phyloP scores from a whole-genome alignment of 192 early-diverging fungal species.

The Powellomyces hirtus region DNA sequence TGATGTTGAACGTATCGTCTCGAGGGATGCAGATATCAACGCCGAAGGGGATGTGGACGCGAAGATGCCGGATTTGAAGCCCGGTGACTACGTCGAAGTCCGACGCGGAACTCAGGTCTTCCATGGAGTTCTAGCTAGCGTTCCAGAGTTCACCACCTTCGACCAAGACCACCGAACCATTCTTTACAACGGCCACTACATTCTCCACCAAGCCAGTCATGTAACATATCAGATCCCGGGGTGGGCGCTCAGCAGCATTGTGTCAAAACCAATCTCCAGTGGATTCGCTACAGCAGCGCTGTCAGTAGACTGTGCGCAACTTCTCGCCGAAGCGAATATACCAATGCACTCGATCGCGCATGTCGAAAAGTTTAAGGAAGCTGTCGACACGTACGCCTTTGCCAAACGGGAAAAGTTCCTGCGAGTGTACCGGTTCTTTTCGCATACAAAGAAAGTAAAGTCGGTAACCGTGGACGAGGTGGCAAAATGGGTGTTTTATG shows the following conservation, averaged over 20 bases:
- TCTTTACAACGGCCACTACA: conserved; percentile 27
- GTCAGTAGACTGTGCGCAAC: conserved; percentile 4
- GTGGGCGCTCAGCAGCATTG: conserved; percentile 25
- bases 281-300: conserved; percentile 15
- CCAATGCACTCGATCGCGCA: conserved; percentile 17
- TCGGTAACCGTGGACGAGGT: conserved; percentile 26
- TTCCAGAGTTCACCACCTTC: neutral
- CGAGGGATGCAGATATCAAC: too few species aligned
- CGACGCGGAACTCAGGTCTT: conserved; percentile 10
- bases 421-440: conserved; percentile 15
- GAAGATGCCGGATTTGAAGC: conserved; percentile 5
- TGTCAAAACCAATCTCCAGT: conserved; percentile 6
- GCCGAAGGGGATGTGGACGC: too few species aligned
- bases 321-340: conserved; percentile 23
- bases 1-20: too few species aligned
- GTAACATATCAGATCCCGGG: conserved; percentile 33
- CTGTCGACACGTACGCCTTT: conserved; percentile 20
- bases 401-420: neutral
- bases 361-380: conserved; percentile 29
- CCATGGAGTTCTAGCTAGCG: neutral
- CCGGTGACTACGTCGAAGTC: conserved; percentile 43
- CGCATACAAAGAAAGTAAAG: neutral
- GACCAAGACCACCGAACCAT: conserved; percentile 17
- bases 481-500: conserved; percentile 29
- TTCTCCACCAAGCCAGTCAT: conserved; percentile 16